Evolutionary conservation across 75 land plant genomes (phyloP), one percentile per base, ranked within the genome.

Genomic region (Cupressus sempervirens): DNA sequence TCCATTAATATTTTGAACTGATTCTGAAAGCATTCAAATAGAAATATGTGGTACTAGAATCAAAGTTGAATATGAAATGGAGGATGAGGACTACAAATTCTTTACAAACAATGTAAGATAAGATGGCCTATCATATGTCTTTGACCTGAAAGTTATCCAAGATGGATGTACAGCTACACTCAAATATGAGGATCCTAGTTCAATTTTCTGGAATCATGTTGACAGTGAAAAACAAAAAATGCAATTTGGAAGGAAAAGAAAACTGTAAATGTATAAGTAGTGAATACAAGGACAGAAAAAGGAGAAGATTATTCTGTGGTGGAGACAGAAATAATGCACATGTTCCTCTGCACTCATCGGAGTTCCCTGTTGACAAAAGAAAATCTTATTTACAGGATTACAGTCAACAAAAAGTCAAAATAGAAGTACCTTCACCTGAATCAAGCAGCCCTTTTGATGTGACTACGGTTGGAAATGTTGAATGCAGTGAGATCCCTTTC

Each of bases 371-470:
- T 23, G 80, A 40, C 30, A 77, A 77, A 41, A 77, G 46, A 43
- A 29, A 40, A 26, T 40, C 80, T 40, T 40, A 41, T 29, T 43
- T 43, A 26, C 46, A 43, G 11, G 80, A 18, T 35, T 43, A 38
- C 43, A 77, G 3, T n/a, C 50, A 77, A 77, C 43, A 43, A 9
- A 79, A 40, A 38, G 79, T 79, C 81, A 79, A 79, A 46, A 45
- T n/a, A 79, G 81, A 79, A 79, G 81, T 45, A 79, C 46, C 81
- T 79, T 79, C 81, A 79, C 81, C 81, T 11, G 48, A 79, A 79
- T n/a, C 81, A 43, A 40, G 81, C 30, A 79, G 81, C 43, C 81
- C 81, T 79, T 79, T 30, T 11, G 81, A 79, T 43, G 81, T 79
- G 48, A 43, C 81, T 45, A 43, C 81, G n/a, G 81, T 79, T 79